phyloP scores from a whole-genome alignment of 2,329 filamentous ascomycete species.

The Colletotrichum lupini region DNA sequence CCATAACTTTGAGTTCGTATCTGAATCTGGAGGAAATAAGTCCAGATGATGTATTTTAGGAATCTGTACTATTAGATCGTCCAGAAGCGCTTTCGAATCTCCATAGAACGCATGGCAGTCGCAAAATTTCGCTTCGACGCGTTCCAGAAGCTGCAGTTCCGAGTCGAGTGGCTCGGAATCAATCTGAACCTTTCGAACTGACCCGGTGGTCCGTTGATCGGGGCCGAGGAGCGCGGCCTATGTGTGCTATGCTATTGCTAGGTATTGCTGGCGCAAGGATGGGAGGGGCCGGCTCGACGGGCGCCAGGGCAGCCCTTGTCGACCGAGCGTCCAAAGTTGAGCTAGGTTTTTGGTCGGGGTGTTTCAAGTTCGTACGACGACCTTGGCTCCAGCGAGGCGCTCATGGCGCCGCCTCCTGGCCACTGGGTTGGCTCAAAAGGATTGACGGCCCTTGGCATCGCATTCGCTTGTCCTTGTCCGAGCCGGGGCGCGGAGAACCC shows the following conservation, averaged over 20 bases:
- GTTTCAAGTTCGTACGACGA: conserved; percentile 34
- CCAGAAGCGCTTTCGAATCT: not conserved
- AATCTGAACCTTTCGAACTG: not conserved
- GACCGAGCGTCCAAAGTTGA: conserved; percentile 21
- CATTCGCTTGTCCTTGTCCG: conserved; percentile 2
- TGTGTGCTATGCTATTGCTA: no score
- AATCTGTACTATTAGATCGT: conserved; percentile 9
- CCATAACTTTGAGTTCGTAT: not conserved
- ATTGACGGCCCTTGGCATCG: not conserved
- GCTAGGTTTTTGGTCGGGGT: conserved; percentile 21
- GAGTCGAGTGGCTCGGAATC: not conserved
- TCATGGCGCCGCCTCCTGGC: conserved; percentile 20
- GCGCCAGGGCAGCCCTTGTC: conserved; percentile 14
- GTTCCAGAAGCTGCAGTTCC: conserved; percentile 1
- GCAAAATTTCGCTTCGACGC: not conserved
- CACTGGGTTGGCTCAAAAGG: not conserved
- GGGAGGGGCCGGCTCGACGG: not conserved
- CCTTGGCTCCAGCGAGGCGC: conserved; percentile 22
- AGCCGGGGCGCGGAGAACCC: not conserved
- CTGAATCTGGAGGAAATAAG: not conserved
- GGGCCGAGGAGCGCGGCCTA: not conserved
- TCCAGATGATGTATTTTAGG: conserved; percentile 19
- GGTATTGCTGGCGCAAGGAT: not conserved
- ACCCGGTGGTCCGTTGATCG: not conserved
- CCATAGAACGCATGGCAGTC: not conserved